Conservation (phyloP, 129 eudicot species). For the Chrysanthemum lavandulifolium region DNA sequence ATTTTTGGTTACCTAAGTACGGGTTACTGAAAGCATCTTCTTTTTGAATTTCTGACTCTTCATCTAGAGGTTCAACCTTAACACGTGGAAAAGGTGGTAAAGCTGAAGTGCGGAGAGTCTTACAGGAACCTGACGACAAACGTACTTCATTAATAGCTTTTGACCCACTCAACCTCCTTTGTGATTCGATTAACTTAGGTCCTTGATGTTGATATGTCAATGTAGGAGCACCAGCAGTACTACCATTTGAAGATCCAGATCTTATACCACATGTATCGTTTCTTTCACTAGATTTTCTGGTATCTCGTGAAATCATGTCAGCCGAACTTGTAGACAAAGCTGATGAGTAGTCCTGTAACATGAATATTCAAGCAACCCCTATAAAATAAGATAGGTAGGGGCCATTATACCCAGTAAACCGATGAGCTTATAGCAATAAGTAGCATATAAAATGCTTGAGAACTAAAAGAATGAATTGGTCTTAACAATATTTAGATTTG, state of each 20-base stretch:
- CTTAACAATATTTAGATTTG: neutral
- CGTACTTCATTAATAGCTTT: constrained; percentile 10
- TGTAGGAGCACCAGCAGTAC: constrained; percentile 15
- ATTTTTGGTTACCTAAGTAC: constrained; percentile 10
- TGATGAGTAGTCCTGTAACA: constrained; percentile 41
- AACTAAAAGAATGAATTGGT: constrained; percentile 6
- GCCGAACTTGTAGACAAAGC: constrained; percentile 9
- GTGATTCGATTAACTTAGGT: constrained; percentile 16
- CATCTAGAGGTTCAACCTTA: constrained; percentile 55
- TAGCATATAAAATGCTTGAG: neutral
- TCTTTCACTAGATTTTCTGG: constrained; percentile 24
- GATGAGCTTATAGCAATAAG: constrained; percentile 8
- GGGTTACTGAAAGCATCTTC: constrained; percentile 19
- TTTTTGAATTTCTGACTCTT: constrained; percentile 23
- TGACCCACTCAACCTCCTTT: constrained; percentile 25
- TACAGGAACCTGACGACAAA: constrained; percentile 24
- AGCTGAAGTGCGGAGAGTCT: constrained; percentile 17
- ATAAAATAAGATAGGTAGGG: constrained; percentile 16
- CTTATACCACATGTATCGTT: constrained; percentile 7
- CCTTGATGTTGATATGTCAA: constrained; percentile 16
- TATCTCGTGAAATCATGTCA: constrained; percentile 22
- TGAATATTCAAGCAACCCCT: constrained; percentile 10
- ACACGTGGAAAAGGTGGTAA: constrained; percentile 31
- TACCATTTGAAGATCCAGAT: constrained; percentile 15
- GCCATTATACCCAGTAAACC: neutral